Conservation (phyloP, 2,329 filamentous ascomycete species). For the Didymella sp. region DNA sequence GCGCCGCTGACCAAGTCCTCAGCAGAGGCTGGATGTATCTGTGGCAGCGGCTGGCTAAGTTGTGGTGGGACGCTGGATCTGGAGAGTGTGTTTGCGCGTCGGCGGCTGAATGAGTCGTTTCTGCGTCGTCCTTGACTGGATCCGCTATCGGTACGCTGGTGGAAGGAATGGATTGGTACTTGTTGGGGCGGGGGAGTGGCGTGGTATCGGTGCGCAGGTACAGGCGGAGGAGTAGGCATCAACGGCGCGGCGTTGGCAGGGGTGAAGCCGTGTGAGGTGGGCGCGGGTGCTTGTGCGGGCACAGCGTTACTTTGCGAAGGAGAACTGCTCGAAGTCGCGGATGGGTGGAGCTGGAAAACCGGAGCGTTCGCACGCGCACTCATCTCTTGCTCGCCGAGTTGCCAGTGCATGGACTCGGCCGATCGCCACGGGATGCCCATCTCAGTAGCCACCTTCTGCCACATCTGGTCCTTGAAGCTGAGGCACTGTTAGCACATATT, state of each 20-base stretch:
- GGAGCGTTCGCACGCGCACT: conserved; percentile 87
- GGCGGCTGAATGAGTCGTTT: conserved; percentile 45
- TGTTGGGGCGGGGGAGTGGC: conserved; percentile 33
- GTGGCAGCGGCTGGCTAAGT: conserved; percentile 42
- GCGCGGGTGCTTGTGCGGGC: conserved; percentile 36
- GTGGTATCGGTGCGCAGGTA: conserved; percentile 37
- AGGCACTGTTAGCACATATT: conserved; percentile 30
- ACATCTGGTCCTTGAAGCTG: conserved; percentile 98
- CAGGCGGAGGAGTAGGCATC: conserved; percentile 36
- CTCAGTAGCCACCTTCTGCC: conserved; percentile 92
- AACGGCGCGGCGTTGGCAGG: conserved; percentile 50
- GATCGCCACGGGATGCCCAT: conserved; percentile 95
- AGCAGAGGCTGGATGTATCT: conserved; percentile 43
- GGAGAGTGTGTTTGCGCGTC: conserved; percentile 38
- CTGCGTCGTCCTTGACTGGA: conserved; percentile 43
- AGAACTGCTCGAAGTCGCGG: conserved; percentile 44
- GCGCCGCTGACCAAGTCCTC: conserved; percentile 46
- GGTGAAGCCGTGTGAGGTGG: conserved; percentile 45
- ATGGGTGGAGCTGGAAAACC: conserved; percentile 69
- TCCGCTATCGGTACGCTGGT: conserved; percentile 45
- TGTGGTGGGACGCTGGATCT: conserved; percentile 48
- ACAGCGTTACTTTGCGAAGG: conserved; percentile 37
- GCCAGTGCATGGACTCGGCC: conserved; percentile 98
- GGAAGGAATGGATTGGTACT: conserved; percentile 40
- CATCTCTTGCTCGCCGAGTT: conserved; percentile 93